Percentiles rank a stretch among this genome's conserved stretches.
phyloP scores from a whole-genome alignment of 768 basidiomycete genomes.

The Agrocybe pediades region DNA sequence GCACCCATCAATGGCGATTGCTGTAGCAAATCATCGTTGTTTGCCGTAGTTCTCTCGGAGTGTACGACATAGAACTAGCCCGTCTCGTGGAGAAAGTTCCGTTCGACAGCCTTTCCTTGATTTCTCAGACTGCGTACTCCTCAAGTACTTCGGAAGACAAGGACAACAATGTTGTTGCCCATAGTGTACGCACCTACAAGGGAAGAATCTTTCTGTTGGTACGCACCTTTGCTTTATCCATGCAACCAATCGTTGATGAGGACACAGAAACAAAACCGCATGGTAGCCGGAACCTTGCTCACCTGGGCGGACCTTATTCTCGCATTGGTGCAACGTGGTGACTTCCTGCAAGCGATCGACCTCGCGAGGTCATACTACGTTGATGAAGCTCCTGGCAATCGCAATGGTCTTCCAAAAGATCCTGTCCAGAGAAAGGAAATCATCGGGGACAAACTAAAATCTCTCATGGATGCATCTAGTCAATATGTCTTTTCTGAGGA shows the following conservation, averaged over 20 bases:
- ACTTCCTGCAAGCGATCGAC: conserved; percentile 91
- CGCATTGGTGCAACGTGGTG: conserved; percentile 77
- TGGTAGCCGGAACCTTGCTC: conserved; percentile 82
- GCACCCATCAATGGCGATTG: conserved; percentile 6
- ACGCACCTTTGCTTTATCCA: conserved; percentile 28
- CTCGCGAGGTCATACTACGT: conserved; percentile 81
- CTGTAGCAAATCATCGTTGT: conserved; percentile 73
- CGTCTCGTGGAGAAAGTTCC: conserved; percentile 62
- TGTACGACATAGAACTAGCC: conserved; percentile 65
- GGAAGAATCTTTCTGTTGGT: conserved; percentile 92
- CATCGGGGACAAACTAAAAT: conserved; percentile 75
- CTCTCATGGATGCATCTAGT: conserved; percentile 85
- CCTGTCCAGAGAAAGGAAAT: conserved; percentile 55
- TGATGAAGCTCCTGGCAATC: conserved; percentile 80
- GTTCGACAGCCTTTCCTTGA: conserved; percentile 57
- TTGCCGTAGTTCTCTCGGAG: conserved; percentile 57
- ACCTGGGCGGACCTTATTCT: conserved; percentile 97
- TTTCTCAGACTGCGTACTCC: conserved; percentile 38
- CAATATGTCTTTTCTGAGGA: conserved; percentile 95
- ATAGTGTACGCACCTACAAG: conserved; percentile 81
- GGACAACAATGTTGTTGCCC: conserved; percentile 49
- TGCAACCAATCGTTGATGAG: conserved; percentile 1
- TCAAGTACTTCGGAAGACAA: conserved; percentile 36
- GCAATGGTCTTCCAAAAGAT: conserved; percentile 80
- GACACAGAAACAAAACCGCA: conserved; percentile 59